Conservation (phyloP, 805 yeast species). For the Saccharomyces kudriavzevii region DNA sequence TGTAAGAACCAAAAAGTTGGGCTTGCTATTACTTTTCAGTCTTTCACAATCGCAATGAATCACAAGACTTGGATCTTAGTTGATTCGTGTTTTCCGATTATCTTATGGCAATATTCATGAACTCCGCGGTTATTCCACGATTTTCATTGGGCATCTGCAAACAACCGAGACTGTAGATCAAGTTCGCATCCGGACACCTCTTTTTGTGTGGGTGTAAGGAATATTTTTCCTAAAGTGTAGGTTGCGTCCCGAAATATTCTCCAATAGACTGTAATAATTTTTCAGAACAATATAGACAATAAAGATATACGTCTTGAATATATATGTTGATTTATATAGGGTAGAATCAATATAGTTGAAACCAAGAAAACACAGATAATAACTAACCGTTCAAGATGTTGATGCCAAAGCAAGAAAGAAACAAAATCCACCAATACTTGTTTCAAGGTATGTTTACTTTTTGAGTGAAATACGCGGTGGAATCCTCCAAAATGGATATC, state of each 20-base stretch:
- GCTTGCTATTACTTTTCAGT: not conserved
- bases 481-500: not conserved
- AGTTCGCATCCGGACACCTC: not conserved
- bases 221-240: not conserved
- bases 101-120: not conserved
- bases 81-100: not conserved
- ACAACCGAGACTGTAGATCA: not conserved
- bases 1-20: not conserved
- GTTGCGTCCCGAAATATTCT: not conserved
- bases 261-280: not conserved
- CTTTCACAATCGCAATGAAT: not conserved
- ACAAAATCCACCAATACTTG: constrained; percentile 97
- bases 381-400: constrained; percentile 57
- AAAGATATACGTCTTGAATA: not conserved
- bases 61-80: not conserved
- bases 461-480: not conserved
- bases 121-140: not conserved
- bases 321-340: not conserved
- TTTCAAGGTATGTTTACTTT: constrained; percentile 76
- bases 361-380: not conserved
- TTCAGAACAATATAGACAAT: not conserved
- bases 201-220: not conserved
- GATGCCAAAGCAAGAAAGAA: constrained; percentile 99
- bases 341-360: not conserved
- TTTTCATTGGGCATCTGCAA: not conserved